phyloP scores from a whole-genome alignment of 2,329 filamentous ascomycete species.

The Annulohypoxylon truncatum region DNA sequence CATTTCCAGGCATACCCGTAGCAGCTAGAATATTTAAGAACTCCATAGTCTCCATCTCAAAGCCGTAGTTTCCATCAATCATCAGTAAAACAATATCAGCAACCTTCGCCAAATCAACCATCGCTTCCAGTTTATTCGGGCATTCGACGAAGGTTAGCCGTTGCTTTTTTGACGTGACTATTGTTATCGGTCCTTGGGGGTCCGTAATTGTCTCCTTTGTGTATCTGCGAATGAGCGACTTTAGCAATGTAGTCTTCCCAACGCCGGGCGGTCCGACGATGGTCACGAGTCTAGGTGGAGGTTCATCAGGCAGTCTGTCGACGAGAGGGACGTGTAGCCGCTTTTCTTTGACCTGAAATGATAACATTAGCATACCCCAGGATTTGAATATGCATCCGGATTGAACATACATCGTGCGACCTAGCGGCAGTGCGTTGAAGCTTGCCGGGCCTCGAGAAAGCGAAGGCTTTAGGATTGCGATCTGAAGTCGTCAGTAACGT shows the following conservation, averaged over 20 bases:
- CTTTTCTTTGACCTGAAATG: conserved; percentile 85
- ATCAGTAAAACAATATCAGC: conserved; percentile 97
- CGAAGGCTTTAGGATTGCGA: conserved; percentile 90
- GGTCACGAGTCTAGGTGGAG: conserved; percentile 90
- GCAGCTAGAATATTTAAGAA: conserved; percentile 94
- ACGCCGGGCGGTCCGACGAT: conserved; percentile 96
- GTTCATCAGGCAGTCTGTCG: conserved; percentile 94
- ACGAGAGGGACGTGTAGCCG: conserved; percentile 95
- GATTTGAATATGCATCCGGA: too few species aligned
- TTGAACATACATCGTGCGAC: conserved; percentile 44
- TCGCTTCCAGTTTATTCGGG: conserved; percentile 93
- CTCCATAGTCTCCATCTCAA: conserved; percentile 99
- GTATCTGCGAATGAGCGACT: conserved; percentile 92
- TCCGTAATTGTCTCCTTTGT: conserved; percentile 94
- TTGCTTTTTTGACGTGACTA: conserved; percentile 96
- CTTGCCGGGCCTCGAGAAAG: conserved; percentile 83
- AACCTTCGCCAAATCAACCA: conserved; percentile 97
- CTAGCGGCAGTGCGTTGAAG: conserved; percentile 79
- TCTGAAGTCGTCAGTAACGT: conserved; percentile 60
- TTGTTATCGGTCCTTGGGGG: conserved; percentile 90
- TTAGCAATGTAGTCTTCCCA: conserved; percentile 95
- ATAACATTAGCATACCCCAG: conserved; percentile 42
- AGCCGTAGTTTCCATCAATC: conserved; percentile 99
- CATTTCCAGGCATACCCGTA: conserved; percentile 97
- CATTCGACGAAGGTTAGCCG: conserved; percentile 96